A percentile compares a stretch with the other conserved stretches of the same genome.
phyloP scores from a whole-genome alignment of 345 rosid genomes.

The Bretschneidera sinensis region DNA sequence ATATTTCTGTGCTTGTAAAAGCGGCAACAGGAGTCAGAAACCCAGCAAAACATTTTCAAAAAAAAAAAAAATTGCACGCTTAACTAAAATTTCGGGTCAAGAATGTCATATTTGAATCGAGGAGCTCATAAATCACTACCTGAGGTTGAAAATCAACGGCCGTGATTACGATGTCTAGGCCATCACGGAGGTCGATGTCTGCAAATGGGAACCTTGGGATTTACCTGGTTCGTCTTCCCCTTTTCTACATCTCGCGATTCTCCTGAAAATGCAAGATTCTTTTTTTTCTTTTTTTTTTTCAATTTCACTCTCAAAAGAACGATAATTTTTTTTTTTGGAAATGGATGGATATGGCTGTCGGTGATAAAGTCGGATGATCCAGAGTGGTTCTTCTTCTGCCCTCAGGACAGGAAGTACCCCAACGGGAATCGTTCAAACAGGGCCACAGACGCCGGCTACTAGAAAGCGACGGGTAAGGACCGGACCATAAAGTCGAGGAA shows the following conservation, averaged over 20 bases:
- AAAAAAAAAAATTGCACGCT: too few species aligned
- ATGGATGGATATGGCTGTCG: conserved; percentile 44
- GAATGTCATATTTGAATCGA: too few species aligned
- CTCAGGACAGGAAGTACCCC: conserved; percentile 87
- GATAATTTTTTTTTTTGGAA: neutral
- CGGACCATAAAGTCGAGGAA: conserved; percentile 69
- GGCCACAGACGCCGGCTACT: conserved; percentile 93
- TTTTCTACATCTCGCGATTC: neutral
- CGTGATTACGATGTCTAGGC: conserved; percentile 70
- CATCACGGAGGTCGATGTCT: conserved; percentile 79
- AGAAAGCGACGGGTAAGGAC: conserved; percentile 97
- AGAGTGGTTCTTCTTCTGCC: conserved; percentile 98
- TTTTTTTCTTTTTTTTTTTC: too few species aligned
- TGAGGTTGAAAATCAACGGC: conserved; percentile 80
- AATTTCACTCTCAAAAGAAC: too few species aligned
- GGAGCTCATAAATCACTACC: conserved; percentile 85
- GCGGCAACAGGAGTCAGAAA: too few species aligned
- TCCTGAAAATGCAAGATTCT: neutral
- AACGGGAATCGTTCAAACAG: conserved; percentile 90
- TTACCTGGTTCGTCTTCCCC: conserved; percentile 47
- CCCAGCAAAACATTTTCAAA: too few species aligned
- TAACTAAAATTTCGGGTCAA: too few species aligned
- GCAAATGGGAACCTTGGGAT: conserved; percentile 99
- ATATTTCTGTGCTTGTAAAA: too few species aligned
- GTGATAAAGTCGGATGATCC: conserved; percentile 81